A percentile compares a stretch with the other conserved stretches of the same genome.
phyloP scores from a whole-genome alignment of 2,329 filamentous ascomycete genomes.

The Stylonectria norvegica region DNA sequence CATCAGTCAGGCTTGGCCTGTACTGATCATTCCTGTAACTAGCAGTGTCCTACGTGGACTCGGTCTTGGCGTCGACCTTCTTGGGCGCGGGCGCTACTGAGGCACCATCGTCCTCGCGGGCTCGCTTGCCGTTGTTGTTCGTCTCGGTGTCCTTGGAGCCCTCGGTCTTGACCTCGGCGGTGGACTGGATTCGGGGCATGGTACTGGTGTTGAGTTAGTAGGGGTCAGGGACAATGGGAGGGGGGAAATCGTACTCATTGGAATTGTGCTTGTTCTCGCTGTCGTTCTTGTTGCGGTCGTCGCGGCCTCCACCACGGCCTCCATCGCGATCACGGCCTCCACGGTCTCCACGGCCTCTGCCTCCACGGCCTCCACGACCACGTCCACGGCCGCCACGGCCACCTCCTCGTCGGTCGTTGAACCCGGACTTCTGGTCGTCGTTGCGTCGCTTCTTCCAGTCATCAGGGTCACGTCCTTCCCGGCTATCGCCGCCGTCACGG shows the following conservation, averaged over 20 bases:
- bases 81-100: conserved; percentile 51
- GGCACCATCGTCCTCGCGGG: conserved; percentile 49
- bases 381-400: conserved; percentile 41
- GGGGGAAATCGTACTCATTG: conserved; percentile 20
- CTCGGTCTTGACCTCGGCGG: no score
- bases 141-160: conserved; percentile 33
- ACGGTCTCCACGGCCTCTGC: conserved; percentile 39
- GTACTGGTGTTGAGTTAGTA: conserved; percentile 18
- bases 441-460: conserved; percentile 65
- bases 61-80: conserved; percentile 57
- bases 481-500: conserved; percentile 34
- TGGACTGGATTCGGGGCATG: conserved; percentile 44
- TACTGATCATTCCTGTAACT: no score
- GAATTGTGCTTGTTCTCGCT: conserved; percentile 25
- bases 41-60: no score
- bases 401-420: conserved; percentile 47
- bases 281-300: conserved; percentile 20
- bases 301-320: conserved; percentile 1
- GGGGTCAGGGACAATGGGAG: not conserved
- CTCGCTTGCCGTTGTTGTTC: conserved; percentile 48
- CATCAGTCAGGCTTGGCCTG: no score
- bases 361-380: conserved; percentile 42
- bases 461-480: conserved; percentile 45
- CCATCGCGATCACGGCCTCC: conserved; percentile 35
- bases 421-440: conserved; percentile 58